Percentiles rank a stretch among this genome's conserved stretches.
These are phyloP conservation scores for Colletotrichum lupini DNA, from an alignment of 2,329 filamentous ascomycete species.

Conservation along the genomic window DNA sequence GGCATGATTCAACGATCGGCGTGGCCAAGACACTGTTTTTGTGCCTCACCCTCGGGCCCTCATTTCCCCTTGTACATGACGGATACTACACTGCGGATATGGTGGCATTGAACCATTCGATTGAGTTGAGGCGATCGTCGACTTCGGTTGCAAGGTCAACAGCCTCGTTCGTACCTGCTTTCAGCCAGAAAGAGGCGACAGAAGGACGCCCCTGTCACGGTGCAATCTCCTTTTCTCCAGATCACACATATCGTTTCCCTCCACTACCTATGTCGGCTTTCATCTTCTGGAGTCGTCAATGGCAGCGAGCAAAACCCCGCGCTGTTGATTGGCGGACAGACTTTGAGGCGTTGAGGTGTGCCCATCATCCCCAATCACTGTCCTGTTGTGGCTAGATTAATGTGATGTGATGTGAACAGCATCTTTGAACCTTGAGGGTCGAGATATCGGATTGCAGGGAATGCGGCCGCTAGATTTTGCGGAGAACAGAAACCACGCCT, in stretches of 20 bases:
- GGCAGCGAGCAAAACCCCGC: neutral
- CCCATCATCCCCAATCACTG: constrained; percentile 24
- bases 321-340: constrained; percentile 20
- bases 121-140: neutral
- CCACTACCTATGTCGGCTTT: constrained; percentile 3
- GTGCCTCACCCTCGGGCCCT: neutral
- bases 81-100: neutral
- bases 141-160: neutral
- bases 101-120: constrained; percentile 24
- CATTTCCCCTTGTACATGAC: neutral
- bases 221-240: constrained; percentile 18
- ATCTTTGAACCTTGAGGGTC: constrained; percentile 33
- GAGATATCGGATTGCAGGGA: constrained; percentile 32
- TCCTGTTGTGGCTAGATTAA: constrained; percentile 33
- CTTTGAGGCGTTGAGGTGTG: constrained; percentile 29
- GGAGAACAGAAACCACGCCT: constrained; percentile 22
- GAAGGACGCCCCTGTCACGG: constrained; percentile 12
- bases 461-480: constrained; percentile 23
- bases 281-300: constrained; percentile 5
- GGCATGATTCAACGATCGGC: constrained; percentile 6
- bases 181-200: neutral
- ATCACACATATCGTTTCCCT: neutral
- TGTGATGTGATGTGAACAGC: constrained; percentile 37
- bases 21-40: neutral
- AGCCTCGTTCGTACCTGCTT: neutral